Conservation (phyloP, 2,329 filamentous ascomycete species). For the Rhinocladiella mackenziei region DNA sequence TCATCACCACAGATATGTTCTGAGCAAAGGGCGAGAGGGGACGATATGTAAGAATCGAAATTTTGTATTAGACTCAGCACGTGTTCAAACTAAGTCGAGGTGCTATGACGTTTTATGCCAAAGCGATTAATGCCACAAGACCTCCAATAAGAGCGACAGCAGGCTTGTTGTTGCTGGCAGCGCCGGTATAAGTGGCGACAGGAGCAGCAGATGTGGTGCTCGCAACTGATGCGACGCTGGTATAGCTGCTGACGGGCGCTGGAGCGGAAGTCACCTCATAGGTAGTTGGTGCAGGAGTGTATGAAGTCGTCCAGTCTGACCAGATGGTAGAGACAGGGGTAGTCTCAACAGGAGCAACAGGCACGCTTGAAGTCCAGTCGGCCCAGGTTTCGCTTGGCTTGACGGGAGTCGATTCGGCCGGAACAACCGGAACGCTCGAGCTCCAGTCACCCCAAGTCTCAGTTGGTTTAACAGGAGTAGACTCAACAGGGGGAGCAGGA, state of each 20-base stretch:
- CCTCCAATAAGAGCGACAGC: constrained; percentile 24
- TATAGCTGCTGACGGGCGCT: constrained; percentile 11
- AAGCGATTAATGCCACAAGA: constrained; percentile 22
- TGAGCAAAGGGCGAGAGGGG: no score
- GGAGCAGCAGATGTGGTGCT: constrained; percentile 14
- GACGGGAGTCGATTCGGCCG: background rate
- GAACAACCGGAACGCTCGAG: constrained; percentile 4
- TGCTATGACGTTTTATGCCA: constrained; percentile 22
- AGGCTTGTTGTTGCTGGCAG: constrained; percentile 28
- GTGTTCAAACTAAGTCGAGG: no score
- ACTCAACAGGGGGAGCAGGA: constrained; percentile 3
- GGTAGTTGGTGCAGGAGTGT: constrained; percentile 5
- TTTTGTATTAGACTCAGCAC: no score
- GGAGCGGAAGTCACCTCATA: constrained; percentile 2
- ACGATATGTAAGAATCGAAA: constrained; percentile 9
- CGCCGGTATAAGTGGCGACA: constrained; percentile 20
- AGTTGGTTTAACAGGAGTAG: constrained; percentile 1
- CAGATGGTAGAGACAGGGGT: constrained; percentile 2
- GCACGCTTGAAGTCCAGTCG: constrained; percentile 3
- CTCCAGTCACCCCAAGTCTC: constrained; percentile 7
- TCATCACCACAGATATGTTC: no score
- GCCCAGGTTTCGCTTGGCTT: background rate
- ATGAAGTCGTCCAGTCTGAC: constrained; percentile 6
- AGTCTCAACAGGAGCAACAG: constrained; percentile 2
- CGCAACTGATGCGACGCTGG: constrained; percentile 6